Base-by-base conservation (phyloP, 306 rosid genomes). In the Acacia confusa region DNA sequence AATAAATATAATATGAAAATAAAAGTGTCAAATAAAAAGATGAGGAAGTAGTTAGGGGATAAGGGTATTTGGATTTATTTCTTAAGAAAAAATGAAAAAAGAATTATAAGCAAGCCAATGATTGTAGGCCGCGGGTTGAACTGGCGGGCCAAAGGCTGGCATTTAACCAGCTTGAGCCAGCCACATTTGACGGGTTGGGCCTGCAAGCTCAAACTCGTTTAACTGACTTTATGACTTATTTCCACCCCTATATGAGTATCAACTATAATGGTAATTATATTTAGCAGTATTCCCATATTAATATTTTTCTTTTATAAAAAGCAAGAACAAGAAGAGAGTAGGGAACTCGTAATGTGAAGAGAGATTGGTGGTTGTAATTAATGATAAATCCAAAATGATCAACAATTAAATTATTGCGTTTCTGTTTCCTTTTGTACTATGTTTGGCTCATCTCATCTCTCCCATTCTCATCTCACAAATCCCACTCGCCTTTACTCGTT, bases 401-500 rank as follows among this genome's bases (percentile, higher is more conserved):
- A 76, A 68, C 76, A 57, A 48, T 8, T 71, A 68, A 30, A 28
- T 43, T 36, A 57, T 58, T 61, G 20, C 74, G 50, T 47, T 47
- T 47, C 72, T 77, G 36, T 55, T 67, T 73, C 75, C 66, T 61
- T 38, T 63, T 14, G 36, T 61, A 61, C 68, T 2, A 28, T 4
- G 38, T 63, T 63, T 28, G 69, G 69, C 41, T 63, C 69, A 70
- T 57, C 25, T 20, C 61, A 47, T n/a, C 61, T 2, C 27, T 52
- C 84, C 53, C 52, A 45, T 47, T 10, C 52, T 14, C 19, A 47
- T 47, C 52, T 19, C 52, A 47, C 15, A 6, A 0, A 17, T 57
- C 64, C 64, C 15, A 78, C 89, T 69, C 63, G 57, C 80, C 79
- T 82, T 78, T 70, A 74, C 67, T 61, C 32, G 74, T 71, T 44